A percentile compares a stretch with the other conserved stretches of the same genome.
Conservation (phyloP, 441 rosid genomes). For the Hura crepitans region DNA sequence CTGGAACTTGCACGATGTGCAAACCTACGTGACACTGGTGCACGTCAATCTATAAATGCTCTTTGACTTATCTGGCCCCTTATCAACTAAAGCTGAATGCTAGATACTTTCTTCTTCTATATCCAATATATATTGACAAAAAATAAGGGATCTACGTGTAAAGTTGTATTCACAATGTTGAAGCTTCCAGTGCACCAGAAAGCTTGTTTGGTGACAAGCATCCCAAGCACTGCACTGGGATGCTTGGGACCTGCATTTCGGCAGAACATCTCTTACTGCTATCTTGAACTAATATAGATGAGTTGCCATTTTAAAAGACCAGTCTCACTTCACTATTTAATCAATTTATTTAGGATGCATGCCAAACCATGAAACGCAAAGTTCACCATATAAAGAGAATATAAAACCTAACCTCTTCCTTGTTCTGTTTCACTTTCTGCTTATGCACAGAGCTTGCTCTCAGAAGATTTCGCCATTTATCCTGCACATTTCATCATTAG, state of each 20-base stretch:
- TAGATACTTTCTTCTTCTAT: background rate
- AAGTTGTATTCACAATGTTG: no score
- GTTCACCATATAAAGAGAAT: constrained; percentile 10
- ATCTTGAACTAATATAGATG: background rate
- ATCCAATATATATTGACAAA: background rate
- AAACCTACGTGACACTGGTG: background rate
- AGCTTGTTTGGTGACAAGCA: background rate
- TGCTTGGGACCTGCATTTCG: background rate
- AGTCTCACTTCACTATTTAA: background rate
- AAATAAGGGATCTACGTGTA: no score
- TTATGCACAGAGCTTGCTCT: constrained; percentile 50
- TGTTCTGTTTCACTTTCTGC: constrained; percentile 27
- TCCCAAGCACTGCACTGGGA: background rate
- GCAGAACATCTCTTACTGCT: background rate
- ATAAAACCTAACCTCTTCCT: constrained; percentile 52
- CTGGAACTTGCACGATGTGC: background rate
- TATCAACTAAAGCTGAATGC: background rate
- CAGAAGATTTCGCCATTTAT: constrained; percentile 95
- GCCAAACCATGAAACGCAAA: background rate
- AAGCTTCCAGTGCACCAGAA: background rate
- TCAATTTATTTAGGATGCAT: background rate
- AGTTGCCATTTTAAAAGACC: background rate
- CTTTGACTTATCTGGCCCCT: background rate
- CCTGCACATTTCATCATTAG: constrained; percentile 43
- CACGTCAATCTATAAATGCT: background rate